Conservation (phyloP, 257 asterid species). For the Lavandula angustifolia region DNA sequence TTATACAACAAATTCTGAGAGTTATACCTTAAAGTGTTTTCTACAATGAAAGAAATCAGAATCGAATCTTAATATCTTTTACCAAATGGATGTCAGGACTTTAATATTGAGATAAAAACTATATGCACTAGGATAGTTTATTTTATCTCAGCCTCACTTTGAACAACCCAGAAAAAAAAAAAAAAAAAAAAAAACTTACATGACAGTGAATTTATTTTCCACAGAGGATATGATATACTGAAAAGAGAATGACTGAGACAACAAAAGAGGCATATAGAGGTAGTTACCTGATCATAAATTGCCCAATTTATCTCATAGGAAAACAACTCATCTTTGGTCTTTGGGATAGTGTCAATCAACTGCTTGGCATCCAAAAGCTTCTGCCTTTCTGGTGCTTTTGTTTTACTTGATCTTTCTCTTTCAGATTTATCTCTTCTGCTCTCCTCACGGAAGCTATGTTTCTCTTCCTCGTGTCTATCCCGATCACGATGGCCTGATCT, state of each 20-base stretch:
- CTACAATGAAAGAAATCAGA: neutral
- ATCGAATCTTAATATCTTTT: neutral
- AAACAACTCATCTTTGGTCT: slow-evolving; percentile 93
- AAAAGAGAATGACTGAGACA: slow-evolving; percentile 12
- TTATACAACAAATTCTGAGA: neutral
- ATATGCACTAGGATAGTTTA: neutral
- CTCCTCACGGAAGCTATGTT: slow-evolving; percentile 52
- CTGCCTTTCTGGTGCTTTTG: slow-evolving; percentile 67
- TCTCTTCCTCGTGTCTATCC: slow-evolving; percentile 63
- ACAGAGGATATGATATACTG: slow-evolving; percentile 9
- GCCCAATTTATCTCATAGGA: slow-evolving; percentile 88
- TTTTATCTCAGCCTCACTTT: neutral
- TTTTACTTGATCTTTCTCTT: slow-evolving; percentile 59
- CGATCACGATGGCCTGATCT: slow-evolving; percentile 77
- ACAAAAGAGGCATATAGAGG: slow-evolving; percentile 20
- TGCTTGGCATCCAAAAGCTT: slow-evolving; percentile 92
- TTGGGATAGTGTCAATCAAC: slow-evolving; percentile 94
- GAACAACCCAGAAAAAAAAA: neutral
- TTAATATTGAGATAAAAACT: neutral
- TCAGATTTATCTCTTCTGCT: slow-evolving; percentile 58
- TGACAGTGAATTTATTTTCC: neutral
- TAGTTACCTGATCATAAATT: slow-evolving; percentile 78
- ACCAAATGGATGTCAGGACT: slow-evolving; percentile 13
- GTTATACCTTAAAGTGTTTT: neutral
- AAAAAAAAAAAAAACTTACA: neutral